Conservation (phyloP, 1,284 basidiomycete genomes). For the Pascua guehoae region DNA sequence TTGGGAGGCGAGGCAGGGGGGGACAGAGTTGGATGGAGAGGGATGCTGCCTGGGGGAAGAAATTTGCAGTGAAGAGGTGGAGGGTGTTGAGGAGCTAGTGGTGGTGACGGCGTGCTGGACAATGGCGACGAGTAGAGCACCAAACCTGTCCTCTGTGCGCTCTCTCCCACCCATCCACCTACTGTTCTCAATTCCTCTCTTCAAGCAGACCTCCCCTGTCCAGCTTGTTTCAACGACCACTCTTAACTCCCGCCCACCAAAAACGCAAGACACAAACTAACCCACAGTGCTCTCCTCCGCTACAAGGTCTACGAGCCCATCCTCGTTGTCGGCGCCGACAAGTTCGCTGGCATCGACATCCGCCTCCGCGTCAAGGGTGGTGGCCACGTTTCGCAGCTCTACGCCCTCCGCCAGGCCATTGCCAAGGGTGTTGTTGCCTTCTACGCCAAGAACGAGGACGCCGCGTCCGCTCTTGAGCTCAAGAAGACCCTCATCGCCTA, state of each 20-base stretch:
- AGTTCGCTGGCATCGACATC: constrained; percentile 84
- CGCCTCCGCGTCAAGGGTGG: constrained; percentile 98
- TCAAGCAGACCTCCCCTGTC: not conserved
- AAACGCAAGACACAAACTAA: constrained; percentile 3
- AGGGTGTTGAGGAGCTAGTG: not conserved
- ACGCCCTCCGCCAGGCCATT: constrained; percentile 98
- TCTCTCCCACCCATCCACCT: not conserved
- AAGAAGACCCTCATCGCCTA: constrained; percentile 96
- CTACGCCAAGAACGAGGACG: constrained; percentile 99
- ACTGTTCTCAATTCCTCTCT: not conserved
- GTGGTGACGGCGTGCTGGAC: not conserved
- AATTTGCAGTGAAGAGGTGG: not conserved
- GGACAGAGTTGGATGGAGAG: not conserved
- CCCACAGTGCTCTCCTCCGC: constrained; percentile 72
- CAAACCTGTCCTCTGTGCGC: too few relatives aligned
- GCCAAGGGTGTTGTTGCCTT: constrained; percentile 95
- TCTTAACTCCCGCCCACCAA: not conserved
- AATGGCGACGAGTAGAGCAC: too few relatives aligned
- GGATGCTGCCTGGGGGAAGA: not conserved
- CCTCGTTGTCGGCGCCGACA: constrained; percentile 81
- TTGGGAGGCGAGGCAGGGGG: not conserved
- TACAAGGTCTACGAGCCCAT: constrained; percentile 98
- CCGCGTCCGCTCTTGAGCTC: constrained; percentile 90
- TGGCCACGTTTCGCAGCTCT: constrained; percentile 98
- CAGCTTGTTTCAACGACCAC: not conserved